Evolutionary conservation across 2,329 filamentous ascomycete genomes (phyloP).

Genomic region (Xylogone sp.): DNA sequence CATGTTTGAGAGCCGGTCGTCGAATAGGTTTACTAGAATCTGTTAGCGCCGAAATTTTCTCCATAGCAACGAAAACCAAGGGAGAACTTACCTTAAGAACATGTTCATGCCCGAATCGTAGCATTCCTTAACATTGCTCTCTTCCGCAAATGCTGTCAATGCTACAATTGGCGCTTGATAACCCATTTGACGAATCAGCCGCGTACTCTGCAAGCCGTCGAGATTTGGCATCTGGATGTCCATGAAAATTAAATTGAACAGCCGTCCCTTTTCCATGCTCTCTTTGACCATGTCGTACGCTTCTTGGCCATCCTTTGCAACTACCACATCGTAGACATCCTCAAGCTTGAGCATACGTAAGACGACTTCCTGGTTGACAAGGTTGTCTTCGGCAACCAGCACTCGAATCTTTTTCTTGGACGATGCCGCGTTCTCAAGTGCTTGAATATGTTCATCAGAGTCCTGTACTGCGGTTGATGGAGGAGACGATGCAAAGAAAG

Average conservation of each 20-base stretch:
- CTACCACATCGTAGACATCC: constrained; percentile 80
- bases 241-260: constrained; percentile 92
- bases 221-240: constrained; percentile 92
- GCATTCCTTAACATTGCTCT: constrained; percentile 82
- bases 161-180: constrained; percentile 88
- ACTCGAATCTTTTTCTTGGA: constrained; percentile 66
- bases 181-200: constrained; percentile 79
- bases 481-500: constrained; percentile 58
- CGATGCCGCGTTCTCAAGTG: constrained; percentile 57
- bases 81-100: constrained; percentile 51
- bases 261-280: constrained; percentile 68
- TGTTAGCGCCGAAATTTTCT: constrained; percentile 7
- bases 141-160: constrained; percentile 84
- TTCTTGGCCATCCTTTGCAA: constrained; percentile 83
- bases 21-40: constrained; percentile 62
- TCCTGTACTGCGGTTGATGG: constrained; percentile 12
- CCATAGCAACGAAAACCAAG: not conserved
- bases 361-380: constrained; percentile 59
- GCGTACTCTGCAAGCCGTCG: constrained; percentile 82
- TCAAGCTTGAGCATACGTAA: constrained; percentile 69
- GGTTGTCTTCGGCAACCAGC: constrained; percentile 79
- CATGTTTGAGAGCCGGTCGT: constrained; percentile 79
- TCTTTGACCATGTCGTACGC: constrained; percentile 82
- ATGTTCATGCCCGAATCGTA: constrained; percentile 91
- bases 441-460: constrained; percentile 55